A percentile compares a stretch with the other conserved stretches of the same genome.
Conservation (phyloP, 345 rosid species). For the Hibiscus mutabilis region DNA sequence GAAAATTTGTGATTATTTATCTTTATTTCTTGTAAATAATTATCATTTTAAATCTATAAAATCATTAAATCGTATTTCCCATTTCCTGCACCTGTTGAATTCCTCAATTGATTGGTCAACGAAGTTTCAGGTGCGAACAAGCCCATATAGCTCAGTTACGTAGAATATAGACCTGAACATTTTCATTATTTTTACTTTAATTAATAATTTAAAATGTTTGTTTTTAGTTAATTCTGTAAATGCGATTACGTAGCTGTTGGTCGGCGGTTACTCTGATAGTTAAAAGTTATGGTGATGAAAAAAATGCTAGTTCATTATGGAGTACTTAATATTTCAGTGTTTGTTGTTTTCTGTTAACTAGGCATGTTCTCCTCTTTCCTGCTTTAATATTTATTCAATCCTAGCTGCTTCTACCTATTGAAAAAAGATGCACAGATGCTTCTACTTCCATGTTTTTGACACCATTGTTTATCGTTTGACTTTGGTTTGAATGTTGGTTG, state of each 20-base stretch:
- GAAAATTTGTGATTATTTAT: too few species aligned
- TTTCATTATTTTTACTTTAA: neutral
- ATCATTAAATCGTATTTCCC: too few species aligned
- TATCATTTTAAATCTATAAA: too few species aligned
- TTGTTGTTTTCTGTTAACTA: neutral
- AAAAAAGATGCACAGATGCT: too few species aligned
- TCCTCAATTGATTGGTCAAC: neutral
- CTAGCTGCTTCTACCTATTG: too few species aligned
- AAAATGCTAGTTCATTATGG: neutral
- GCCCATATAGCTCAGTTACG: neutral
- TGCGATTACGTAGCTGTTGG: neutral
- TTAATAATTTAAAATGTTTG: neutral
- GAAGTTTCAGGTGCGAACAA: conserved; percentile 9
- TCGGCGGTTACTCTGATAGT: neutral
- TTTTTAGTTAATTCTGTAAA: too few species aligned
- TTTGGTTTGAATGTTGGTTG: too few species aligned
- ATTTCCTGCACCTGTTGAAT: neutral
- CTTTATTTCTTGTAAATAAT: neutral
- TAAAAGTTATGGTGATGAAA: too few species aligned
- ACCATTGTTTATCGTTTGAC: too few species aligned
- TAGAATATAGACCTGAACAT: neutral
- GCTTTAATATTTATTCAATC: too few species aligned
- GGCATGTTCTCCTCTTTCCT: too few species aligned
- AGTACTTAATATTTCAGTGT: neutral
- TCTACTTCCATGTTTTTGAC: too few species aligned